Percentiles rank a stretch among this genome's conserved stretches.
Evolutionary conservation across 2,329 filamentous ascomycete species (phyloP).

Genomic region (Microthyrium microscopicum): DNA sequence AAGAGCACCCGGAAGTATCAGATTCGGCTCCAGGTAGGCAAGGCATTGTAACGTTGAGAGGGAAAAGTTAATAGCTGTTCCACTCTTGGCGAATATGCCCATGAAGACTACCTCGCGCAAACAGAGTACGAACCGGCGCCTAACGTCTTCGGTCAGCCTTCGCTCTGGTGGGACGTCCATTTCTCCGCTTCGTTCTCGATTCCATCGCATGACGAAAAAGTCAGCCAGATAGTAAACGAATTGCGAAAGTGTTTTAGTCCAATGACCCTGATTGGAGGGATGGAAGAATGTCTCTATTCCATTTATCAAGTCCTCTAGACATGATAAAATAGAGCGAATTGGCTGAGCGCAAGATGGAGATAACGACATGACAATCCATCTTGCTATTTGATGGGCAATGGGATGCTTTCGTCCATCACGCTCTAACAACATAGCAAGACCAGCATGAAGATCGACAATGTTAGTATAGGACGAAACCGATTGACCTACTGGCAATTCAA

Average conservation of each 20-base stretch:
- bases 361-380: slow-evolving; percentile 84
- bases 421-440: slow-evolving; percentile 72
- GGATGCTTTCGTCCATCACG: slow-evolving; percentile 90
- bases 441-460: slow-evolving; percentile 65
- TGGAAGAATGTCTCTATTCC: slow-evolving; percentile 98
- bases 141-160: slow-evolving; percentile 63
- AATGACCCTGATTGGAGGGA: slow-evolving; percentile 82
- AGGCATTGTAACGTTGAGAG: slow-evolving; percentile 78
- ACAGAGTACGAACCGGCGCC: slow-evolving; percentile 74
- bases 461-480: slow-evolving; percentile 79
- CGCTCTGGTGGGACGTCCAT: slow-evolving; percentile 70
- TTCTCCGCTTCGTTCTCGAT: slow-evolving; percentile 83
- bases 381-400: slow-evolving; percentile 74
- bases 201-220: slow-evolving; percentile 95
- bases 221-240: slow-evolving; percentile 85
- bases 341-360: slow-evolving; percentile 66
- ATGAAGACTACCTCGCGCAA: slow-evolving; percentile 91
- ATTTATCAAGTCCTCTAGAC: slow-evolving; percentile 80
- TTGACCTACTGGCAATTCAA: slow-evolving; percentile 94
- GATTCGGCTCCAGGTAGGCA: slow-evolving; percentile 74
- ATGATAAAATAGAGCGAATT: slow-evolving; percentile 65
- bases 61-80: slow-evolving; percentile 79
- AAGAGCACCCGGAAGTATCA: slow-evolving; percentile 82
- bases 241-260: slow-evolving; percentile 82
- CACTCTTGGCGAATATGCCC: slow-evolving; percentile 94